phyloP scores from a whole-genome alignment of 2,329 filamentous ascomycete genomes.

The Aspergillaceae sp. region DNA sequence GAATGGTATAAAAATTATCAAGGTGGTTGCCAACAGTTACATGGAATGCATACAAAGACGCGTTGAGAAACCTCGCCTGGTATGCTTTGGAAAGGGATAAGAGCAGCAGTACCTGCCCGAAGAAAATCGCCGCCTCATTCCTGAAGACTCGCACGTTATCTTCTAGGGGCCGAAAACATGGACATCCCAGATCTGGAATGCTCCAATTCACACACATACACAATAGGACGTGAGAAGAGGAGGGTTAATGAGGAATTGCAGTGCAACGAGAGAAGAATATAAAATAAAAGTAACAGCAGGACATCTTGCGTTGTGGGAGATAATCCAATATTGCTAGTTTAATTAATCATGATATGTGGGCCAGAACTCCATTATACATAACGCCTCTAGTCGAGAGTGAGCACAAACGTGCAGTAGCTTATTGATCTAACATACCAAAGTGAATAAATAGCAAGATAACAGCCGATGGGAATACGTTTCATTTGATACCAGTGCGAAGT shows the following conservation, averaged over 20 bases:
- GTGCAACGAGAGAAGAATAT: too few relatives aligned
- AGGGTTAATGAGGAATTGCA: too few relatives aligned
- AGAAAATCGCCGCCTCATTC: not conserved
- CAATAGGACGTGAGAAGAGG: too few relatives aligned
- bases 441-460: not conserved
- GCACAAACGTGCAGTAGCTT: too few relatives aligned
- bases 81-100: conserved; percentile 10
- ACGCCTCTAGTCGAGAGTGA: not conserved
- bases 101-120: not conserved
- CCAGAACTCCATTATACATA: not conserved
- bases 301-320: not conserved
- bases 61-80: not conserved
- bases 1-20: conserved; percentile 1
- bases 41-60: conserved; percentile 6
- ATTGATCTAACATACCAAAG: not conserved
- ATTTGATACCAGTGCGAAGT: not conserved
- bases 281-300: too few relatives aligned
- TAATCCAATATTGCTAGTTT: not conserved
- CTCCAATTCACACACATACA: too few relatives aligned
- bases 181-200: not conserved
- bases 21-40: conserved; percentile 5
- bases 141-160: not conserved
- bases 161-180: not conserved
- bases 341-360: not conserved
- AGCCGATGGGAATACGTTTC: not conserved